Evolutionary conservation across 106 monocot genomes (phyloP).

Genomic region (Dendrobium catenatum): DNA sequence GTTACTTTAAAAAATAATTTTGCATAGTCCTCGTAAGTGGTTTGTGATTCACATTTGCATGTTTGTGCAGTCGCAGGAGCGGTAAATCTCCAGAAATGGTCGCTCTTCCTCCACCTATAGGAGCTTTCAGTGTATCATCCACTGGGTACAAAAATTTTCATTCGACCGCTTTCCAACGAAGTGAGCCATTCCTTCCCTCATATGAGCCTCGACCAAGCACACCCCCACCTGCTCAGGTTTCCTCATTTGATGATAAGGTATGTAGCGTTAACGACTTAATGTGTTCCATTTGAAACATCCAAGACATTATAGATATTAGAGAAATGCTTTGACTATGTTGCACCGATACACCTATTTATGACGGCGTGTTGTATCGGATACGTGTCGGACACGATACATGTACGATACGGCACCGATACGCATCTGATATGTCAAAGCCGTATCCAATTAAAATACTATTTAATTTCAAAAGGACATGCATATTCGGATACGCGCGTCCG

Average conservation of each 20-base stretch:
- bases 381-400: no score
- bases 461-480: no score
- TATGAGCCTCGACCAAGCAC: constrained; percentile 25
- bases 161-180: constrained; percentile 30
- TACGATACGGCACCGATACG: no score
- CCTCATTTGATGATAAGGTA: constrained; percentile 48
- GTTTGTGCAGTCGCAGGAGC: constrained; percentile 20
- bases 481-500: no score
- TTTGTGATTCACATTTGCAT: constrained; percentile 2
- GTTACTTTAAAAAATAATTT: background rate
- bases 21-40: background rate
- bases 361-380: no score
- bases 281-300: background rate
- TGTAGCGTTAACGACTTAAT: background rate
- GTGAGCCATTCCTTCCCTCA: constrained; percentile 22
- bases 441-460: no score
- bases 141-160: constrained; percentile 24
- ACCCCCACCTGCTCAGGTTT: constrained; percentile 23
- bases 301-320: background rate
- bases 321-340: no score
- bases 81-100: constrained; percentile 66
- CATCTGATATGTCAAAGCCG: no score
- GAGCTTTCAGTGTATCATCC: constrained; percentile 19
- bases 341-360: no score
- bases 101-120: constrained; percentile 58